Conservation (phyloP, 2,329 filamentous ascomycete genomes). For the Claviceps sp. region DNA sequence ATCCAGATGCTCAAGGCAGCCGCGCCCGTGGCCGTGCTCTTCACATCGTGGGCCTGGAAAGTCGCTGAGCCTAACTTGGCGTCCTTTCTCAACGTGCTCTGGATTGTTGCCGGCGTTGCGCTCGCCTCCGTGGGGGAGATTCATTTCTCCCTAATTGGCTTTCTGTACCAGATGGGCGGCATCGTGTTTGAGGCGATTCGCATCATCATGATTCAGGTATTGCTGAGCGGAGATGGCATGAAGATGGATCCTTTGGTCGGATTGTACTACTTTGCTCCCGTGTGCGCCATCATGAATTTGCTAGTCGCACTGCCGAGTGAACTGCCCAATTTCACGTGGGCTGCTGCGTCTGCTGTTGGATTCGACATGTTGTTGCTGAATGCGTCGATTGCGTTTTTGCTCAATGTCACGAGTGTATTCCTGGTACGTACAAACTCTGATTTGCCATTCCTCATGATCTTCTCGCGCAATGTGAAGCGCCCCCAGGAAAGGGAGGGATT, state of each 20-base stretch:
- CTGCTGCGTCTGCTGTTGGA: slow-evolving; percentile 53
- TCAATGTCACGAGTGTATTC: slow-evolving; percentile 79
- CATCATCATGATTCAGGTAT: slow-evolving; percentile 72
- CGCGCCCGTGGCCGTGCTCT: slow-evolving; percentile 52
- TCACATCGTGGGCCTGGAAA: slow-evolving; percentile 49
- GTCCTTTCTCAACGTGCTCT: slow-evolving; percentile 33
- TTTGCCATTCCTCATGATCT: not conserved
- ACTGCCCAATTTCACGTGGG: slow-evolving; percentile 49
- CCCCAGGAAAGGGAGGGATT: not conserved
- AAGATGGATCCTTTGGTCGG: slow-evolving; percentile 85
- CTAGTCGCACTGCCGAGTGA: slow-evolving; percentile 58
- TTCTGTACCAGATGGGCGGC: slow-evolving; percentile 58
- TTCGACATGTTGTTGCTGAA: slow-evolving; percentile 55
- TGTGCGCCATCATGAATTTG: slow-evolving; percentile 71
- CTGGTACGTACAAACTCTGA: slow-evolving; percentile 41
- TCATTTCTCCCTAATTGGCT: slow-evolving; percentile 51
- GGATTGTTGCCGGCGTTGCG: slow-evolving; percentile 39
- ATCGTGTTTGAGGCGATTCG: slow-evolving; percentile 71
- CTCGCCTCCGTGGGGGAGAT: slow-evolving; percentile 50
- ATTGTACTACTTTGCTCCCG: slow-evolving; percentile 80
- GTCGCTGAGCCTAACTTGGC: slow-evolving; percentile 32
- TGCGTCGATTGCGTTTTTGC: slow-evolving; percentile 63
- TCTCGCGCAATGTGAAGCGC: not conserved
- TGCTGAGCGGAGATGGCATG: slow-evolving; percentile 61
- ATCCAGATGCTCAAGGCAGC: slow-evolving; percentile 62